These are phyloP conservation scores for Saccharomycopsis guyanensis DNA, from an alignment of 805 yeast genomes.

Conservation along the genomic window DNA sequence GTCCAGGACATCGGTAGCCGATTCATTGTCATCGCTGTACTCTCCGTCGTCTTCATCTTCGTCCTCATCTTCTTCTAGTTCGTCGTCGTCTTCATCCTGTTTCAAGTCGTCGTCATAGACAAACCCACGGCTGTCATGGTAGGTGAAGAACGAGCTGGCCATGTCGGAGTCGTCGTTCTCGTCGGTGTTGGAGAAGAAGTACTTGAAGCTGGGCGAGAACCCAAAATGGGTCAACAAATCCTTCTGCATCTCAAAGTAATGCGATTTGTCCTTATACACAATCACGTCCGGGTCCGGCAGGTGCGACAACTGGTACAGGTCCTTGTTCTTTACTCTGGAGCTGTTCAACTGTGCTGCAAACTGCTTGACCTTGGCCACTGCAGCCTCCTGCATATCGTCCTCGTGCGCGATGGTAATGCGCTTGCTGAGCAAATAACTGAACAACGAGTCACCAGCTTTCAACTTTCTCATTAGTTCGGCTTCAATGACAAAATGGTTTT, in stretches of 20 bases:
- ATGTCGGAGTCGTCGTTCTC: background rate
- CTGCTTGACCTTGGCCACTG: background rate
- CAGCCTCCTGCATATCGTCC: background rate
- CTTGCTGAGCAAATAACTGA: constrained; percentile 1
- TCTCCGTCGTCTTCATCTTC: constrained; percentile 8
- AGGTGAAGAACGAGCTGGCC: background rate
- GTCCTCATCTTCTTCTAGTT: constrained; percentile 8
- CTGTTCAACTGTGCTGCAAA: background rate
- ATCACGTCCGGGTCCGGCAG: background rate
- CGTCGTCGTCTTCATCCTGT: constrained; percentile 2
- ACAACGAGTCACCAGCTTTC: constrained; percentile 1
- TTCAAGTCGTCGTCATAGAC: background rate
- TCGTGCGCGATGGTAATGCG: background rate
- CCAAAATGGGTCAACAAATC: constrained; percentile 6
- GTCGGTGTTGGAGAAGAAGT: constrained; percentile 2
- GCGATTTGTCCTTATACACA: constrained; percentile 10
- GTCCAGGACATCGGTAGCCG: background rate
- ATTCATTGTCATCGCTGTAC: constrained; percentile 2
- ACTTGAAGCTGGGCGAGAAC: constrained; percentile 6
- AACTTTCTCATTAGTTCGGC: constrained; percentile 2
- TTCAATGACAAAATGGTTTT: constrained; percentile 36
- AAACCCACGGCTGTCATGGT: constrained; percentile 10
- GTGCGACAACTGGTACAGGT: background rate
- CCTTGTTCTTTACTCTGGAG: background rate
- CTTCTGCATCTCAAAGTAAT: constrained; percentile 18